Conservation (phyloP, 805 yeast genomes). For the Komagataella pastoris region DNA sequence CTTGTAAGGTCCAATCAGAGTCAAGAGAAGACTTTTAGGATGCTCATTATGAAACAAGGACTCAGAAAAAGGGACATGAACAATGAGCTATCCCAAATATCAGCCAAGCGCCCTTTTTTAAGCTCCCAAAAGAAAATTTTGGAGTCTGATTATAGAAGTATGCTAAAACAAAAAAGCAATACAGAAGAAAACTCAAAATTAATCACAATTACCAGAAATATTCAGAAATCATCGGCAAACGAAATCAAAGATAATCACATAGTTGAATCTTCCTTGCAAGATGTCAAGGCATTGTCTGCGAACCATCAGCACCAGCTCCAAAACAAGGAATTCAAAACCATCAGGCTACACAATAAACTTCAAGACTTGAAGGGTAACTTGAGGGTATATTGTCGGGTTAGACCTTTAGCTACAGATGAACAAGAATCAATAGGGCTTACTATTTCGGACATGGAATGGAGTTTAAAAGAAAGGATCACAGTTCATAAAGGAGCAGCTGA, state of each 20-base stretch:
- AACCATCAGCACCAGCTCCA: neutral
- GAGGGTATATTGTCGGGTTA: conserved; percentile 76
- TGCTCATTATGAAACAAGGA: neutral
- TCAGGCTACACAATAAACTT: conserved; percentile 55
- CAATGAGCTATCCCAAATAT: neutral
- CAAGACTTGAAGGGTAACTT: conserved; percentile 90
- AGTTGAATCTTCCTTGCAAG: neutral
- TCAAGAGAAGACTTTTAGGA: neutral
- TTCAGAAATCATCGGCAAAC: neutral
- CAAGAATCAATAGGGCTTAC: conserved; percentile 16
- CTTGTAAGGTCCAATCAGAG: neutral
- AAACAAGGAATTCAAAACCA: conserved; percentile 38
- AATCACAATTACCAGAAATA: no score
- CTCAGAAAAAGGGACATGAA: neutral
- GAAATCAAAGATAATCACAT: neutral
- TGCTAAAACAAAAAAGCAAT: neutral
- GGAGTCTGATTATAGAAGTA: neutral
- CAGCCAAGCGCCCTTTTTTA: neutral
- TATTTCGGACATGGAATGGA: neutral
- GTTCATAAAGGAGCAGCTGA: conserved; percentile 10
- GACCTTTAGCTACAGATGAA: conserved; percentile 35
- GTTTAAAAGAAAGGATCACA: conserved; percentile 12
- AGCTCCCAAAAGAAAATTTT: neutral
- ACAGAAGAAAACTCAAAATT: neutral
- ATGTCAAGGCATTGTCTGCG: neutral